Percentiles rank a stretch among this genome's conserved stretches.
Conservation (phyloP, 2,329 filamentous ascomycete genomes). For the Ophiostoma australiae region DNA sequence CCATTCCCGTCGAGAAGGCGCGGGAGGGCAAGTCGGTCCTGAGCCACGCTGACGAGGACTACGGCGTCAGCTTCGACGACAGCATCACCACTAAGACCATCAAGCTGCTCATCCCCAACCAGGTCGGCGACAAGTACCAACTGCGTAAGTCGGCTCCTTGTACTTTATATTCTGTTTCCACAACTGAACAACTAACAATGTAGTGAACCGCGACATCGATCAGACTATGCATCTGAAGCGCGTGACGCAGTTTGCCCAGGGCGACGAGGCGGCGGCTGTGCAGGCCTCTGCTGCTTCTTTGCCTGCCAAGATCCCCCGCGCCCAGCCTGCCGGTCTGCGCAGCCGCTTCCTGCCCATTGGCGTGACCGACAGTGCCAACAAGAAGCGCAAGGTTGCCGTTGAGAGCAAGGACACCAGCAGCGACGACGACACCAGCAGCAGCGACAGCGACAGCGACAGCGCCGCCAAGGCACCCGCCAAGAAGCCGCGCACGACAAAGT, state of each 20-base stretch:
- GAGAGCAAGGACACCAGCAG: neutral
- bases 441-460: slow-evolving; percentile 17
- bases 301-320: slow-evolving; percentile 48
- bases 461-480: neutral
- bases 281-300: slow-evolving; percentile 36
- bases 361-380: slow-evolving; percentile 34
- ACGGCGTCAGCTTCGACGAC: slow-evolving; percentile 53
- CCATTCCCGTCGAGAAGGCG: slow-evolving; percentile 54
- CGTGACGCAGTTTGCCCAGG: slow-evolving; percentile 51
- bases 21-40: slow-evolving; percentile 51
- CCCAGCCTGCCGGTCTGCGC: slow-evolving; percentile 63
- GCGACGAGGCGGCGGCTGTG: slow-evolving; percentile 29
- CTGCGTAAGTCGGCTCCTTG: slow-evolving; percentile 43
- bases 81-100: slow-evolving; percentile 47
- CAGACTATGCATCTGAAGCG: slow-evolving; percentile 62
- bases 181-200: slow-evolving; percentile 27
- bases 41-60: slow-evolving; percentile 59
- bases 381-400: slow-evolving; percentile 39
- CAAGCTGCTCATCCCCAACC: slow-evolving; percentile 57
- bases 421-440: neutral
- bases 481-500: slow-evolving; percentile 7
- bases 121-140: slow-evolving; percentile 50
- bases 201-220: slow-evolving; percentile 46
- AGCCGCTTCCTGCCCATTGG: slow-evolving; percentile 65
- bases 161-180: neutral